These are phyloP conservation scores for Penicillium pulvis DNA, from an alignment of 495 filamentous ascomycete genomes.

Conservation along the genomic window DNA sequence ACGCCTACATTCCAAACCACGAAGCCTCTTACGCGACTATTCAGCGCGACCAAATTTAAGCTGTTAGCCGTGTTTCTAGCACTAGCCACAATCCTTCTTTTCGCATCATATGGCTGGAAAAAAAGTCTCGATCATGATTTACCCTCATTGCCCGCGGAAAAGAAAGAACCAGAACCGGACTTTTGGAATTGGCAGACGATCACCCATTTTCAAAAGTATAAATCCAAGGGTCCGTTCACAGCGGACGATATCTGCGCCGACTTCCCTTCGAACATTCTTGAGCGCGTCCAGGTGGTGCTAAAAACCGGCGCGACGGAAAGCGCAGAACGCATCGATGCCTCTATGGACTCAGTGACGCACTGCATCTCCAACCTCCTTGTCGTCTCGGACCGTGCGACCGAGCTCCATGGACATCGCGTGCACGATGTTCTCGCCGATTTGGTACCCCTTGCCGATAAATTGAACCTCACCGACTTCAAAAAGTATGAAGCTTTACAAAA, in stretches of 20 bases:
- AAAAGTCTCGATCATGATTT: not conserved
- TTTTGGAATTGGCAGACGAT: constrained; percentile 21
- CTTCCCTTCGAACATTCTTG: constrained; percentile 37
- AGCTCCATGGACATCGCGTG: constrained; percentile 34
- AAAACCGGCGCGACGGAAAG: constrained; percentile 42
- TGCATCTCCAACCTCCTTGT: constrained; percentile 47
- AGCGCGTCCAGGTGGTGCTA: constrained; percentile 38
- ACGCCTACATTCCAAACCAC: constrained; percentile 4
- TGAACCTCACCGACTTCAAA: constrained; percentile 36
- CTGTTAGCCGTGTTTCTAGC: constrained; percentile 9
- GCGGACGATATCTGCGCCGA: constrained; percentile 21
- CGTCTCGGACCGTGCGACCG: constrained; percentile 43
- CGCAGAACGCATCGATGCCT: constrained; percentile 32
- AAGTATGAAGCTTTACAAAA: constrained; percentile 32
- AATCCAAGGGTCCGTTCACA: not conserved
- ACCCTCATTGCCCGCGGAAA: not conserved
- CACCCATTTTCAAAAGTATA: constrained; percentile 12
- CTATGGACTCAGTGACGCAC: constrained; percentile 36
- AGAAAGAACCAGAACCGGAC: constrained; percentile 9
- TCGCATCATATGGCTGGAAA: constrained; percentile 11
- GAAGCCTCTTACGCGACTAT: not conserved
- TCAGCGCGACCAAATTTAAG: constrained; percentile 12
- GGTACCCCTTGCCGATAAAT: constrained; percentile 28
- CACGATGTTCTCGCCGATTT: constrained; percentile 45
- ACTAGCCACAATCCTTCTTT: constrained; percentile 9